phyloP scores from a whole-genome alignment of 805 yeast genomes.

The Cyberlindnera misumaiensis region DNA sequence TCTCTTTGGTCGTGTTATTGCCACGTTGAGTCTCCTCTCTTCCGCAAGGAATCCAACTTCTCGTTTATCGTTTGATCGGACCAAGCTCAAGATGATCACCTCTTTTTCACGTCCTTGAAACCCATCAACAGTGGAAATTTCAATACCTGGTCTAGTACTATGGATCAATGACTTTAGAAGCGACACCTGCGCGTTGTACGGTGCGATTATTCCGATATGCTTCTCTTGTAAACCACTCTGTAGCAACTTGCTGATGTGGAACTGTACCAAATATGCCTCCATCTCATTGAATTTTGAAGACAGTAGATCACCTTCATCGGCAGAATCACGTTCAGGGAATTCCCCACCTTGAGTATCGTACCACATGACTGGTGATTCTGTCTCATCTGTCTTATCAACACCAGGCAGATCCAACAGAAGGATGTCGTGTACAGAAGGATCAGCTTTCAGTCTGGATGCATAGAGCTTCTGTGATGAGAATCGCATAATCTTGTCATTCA shows the following conservation, averaged over 20 bases:
- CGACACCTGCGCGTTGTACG: slow-evolving; percentile 83
- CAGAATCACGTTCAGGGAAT: slow-evolving; percentile 53
- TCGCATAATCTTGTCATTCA: slow-evolving; percentile 73
- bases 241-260: slow-evolving; percentile 49
- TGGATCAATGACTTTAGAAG: slow-evolving; percentile 28
- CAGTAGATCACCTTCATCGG: slow-evolving; percentile 22
- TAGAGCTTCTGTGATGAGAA: slow-evolving; percentile 71
- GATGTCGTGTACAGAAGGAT: slow-evolving; percentile 44
- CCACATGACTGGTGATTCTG: slow-evolving; percentile 61
- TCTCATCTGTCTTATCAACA: slow-evolving; percentile 45
- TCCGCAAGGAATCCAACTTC: slow-evolving; percentile 83
- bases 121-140: slow-evolving; percentile 89
- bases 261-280: slow-evolving; percentile 57
- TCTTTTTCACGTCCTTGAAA: slow-evolving; percentile 97
- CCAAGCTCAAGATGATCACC: slow-evolving; percentile 71
- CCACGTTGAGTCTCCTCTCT: slow-evolving; percentile 78
- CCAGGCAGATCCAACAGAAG: slow-evolving; percentile 49
- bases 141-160: slow-evolving; percentile 38
- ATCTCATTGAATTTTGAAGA: slow-evolving; percentile 71
- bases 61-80: slow-evolving; percentile 63
- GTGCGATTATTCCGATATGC: slow-evolving; percentile 81
- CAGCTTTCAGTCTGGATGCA: slow-evolving; percentile 56
- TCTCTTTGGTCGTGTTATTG: slow-evolving; percentile 83
- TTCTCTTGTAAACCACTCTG: slow-evolving; percentile 43
- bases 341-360: slow-evolving; percentile 92